These are phyloP conservation scores for Botrytis aclada DNA, from an alignment of 2,329 filamentous ascomycete species.

Conservation along the genomic window DNA sequence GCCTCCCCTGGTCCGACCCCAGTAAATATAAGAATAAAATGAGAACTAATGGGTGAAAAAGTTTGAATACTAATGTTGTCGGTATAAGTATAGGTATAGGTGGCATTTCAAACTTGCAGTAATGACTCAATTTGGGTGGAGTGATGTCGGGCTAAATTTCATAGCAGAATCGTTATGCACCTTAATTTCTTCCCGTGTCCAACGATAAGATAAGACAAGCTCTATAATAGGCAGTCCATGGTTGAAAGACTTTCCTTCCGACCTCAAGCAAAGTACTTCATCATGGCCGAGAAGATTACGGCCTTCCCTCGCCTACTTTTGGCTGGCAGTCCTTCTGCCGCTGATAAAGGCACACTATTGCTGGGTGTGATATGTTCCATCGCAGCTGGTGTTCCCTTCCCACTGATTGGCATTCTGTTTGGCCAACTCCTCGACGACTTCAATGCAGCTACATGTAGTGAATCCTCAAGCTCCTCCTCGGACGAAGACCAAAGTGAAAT, in stretches of 20 bases:
- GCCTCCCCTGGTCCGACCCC: background rate
- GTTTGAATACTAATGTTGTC: background rate
- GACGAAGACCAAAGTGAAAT: conserved; percentile 18
- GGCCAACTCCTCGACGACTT: conserved; percentile 62
- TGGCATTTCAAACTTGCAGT: background rate
- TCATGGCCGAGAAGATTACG: conserved; percentile 19
- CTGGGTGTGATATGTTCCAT: conserved; percentile 41
- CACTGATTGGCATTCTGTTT: conserved; percentile 61
- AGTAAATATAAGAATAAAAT: background rate
- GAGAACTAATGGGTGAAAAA: background rate
- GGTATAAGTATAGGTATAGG: background rate
- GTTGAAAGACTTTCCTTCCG: background rate
- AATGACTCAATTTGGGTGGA: background rate
- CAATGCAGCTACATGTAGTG: conserved; percentile 48
- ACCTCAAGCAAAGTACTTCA: background rate
- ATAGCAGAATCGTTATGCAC: background rate
- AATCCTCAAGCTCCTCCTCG: conserved; percentile 10
- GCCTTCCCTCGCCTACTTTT: conserved; percentile 25
- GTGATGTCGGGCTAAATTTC: background rate
- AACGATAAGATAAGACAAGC: background rate
- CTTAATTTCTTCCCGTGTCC: background rate
- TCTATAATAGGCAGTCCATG: conserved; percentile 7
- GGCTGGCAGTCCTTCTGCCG: conserved; percentile 21
- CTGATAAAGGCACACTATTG: conserved; percentile 39
- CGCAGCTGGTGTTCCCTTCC: conserved; percentile 59